Percentiles rank a stretch among this genome's conserved stretches.
Conservation (phyloP, 306 rosid genomes). For the apple (Malus domestica) region ASM211411v1 NC_041803.1:7270001-7270500, state of each 20-base stretch:
- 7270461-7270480: slow-evolving; percentile 50
- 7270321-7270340: slow-evolving; percentile 64
- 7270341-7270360: slow-evolving; percentile 55
- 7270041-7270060: slow-evolving; percentile 7
- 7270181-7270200: slow-evolving; percentile 40
- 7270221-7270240: slow-evolving; percentile 87
- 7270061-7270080: slow-evolving; percentile 38
- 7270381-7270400: slow-evolving; percentile 31
- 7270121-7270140: not conserved
- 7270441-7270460: slow-evolving; percentile 79
- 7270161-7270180: not conserved
- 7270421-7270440: slow-evolving; percentile 68
- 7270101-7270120: slow-evolving; percentile 11
- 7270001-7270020: not conserved
- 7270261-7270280: slow-evolving; percentile 60
- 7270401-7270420: slow-evolving; percentile 85
- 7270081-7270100: slow-evolving; percentile 13
- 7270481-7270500: slow-evolving; percentile 58
- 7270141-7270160: not conserved
- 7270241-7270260: slow-evolving; percentile 93
- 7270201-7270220: slow-evolving; percentile 85
- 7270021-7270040: not conserved
- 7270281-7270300: not conserved
- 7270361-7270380: slow-evolving; percentile 8
- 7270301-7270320: slow-evolving; percentile 23